Evolutionary conservation across 177 flowering plant genomes (phyloP).

Genomic region (Vitis hybrid): DNA sequence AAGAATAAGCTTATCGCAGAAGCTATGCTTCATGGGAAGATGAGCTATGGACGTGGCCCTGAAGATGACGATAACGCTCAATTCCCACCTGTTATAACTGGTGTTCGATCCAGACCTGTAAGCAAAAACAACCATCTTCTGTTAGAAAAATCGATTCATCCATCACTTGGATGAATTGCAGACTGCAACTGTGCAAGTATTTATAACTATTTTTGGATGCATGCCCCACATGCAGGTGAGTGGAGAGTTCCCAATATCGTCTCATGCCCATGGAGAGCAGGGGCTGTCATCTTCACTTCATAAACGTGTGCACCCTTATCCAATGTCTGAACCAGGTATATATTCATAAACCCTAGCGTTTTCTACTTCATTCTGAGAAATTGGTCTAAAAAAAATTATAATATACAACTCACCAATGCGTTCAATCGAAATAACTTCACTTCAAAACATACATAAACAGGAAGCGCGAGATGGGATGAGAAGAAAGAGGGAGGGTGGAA

Average conservation of each 20-base stretch:
- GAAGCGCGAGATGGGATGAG: constrained; percentile 86
- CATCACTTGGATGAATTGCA: too few species aligned
- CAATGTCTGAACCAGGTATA: constrained; percentile 72
- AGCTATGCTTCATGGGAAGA: constrained; percentile 92
- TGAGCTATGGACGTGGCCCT: constrained; percentile 93
- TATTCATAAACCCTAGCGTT: too few species aligned
- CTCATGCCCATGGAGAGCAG: constrained; percentile 59
- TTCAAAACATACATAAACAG: constrained; percentile 25
- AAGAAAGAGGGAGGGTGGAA: constrained; percentile 87
- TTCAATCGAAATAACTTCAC: not conserved
- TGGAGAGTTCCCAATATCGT: constrained; percentile 75
- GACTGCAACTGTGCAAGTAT: too few species aligned
- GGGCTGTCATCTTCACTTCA: constrained; percentile 57
- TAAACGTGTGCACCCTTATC: constrained; percentile 87
- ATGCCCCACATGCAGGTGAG: constrained; percentile 56
- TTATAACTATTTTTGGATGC: not conserved
- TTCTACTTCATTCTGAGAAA: too few species aligned
- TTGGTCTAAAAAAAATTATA: too few species aligned
- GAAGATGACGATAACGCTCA: constrained; percentile 74
- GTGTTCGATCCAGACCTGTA: constrained; percentile 60
- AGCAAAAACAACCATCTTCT: not conserved
- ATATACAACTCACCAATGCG: too few species aligned
- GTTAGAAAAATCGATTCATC: not conserved
- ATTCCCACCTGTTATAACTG: constrained; percentile 63
- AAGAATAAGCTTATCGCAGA: constrained; percentile 64